Evolutionary conservation across 495 filamentous ascomycete genomes (phyloP), one percentile per base, ranked within the genome.

Genomic region (Thermochaetoides thermophila): DNA sequence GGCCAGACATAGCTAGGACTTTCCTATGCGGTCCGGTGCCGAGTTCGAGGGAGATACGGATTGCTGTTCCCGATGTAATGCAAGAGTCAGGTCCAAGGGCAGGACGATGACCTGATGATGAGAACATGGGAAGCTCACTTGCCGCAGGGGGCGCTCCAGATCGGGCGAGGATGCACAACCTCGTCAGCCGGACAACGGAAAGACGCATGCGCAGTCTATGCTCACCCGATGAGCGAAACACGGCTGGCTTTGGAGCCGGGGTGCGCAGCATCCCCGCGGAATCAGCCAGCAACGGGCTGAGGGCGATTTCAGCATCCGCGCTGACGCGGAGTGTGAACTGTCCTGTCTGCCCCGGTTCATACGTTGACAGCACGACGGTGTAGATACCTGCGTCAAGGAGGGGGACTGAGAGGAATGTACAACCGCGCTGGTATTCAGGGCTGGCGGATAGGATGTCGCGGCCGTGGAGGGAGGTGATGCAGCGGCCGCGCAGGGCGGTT

Each of bases 341-440:
- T 2, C 73, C 84, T 2, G 71, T 55, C 47, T 86, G 78, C 18
- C 73, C 73, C 0, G 76, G 68, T 27, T 92, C 83, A 49, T 91
- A 95, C 1, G 89, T 93, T 6, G 79, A 85, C 43, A 74, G 79
- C 8, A 96, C 75, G 29, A 93, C 66, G 1, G 84, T 94, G 55
- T 96, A 96, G 0, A 62, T 66, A 3, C 87, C 87, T 2, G 63
- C 53, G 17, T 69, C 66, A 6, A 87, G 53, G 5, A 48, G 49
- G 10, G 54, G 49, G 9, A 70, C 51, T 34, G 78, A 71, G 3
- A 76, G 75, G 22, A 83, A 53, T 5, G 78, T 83, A 44, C 78
- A 80, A 17, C 79, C 80, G 8, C 75, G 76, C 20, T 76, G 71
- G 57, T 97, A 93, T 28, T 94, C 87, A 10, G 80, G 80, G 25